Evolutionary conservation across 441 rosid genomes (phyloP), one percentile per base, ranked within the genome.

Genomic region (Daphne laureola): DNA sequence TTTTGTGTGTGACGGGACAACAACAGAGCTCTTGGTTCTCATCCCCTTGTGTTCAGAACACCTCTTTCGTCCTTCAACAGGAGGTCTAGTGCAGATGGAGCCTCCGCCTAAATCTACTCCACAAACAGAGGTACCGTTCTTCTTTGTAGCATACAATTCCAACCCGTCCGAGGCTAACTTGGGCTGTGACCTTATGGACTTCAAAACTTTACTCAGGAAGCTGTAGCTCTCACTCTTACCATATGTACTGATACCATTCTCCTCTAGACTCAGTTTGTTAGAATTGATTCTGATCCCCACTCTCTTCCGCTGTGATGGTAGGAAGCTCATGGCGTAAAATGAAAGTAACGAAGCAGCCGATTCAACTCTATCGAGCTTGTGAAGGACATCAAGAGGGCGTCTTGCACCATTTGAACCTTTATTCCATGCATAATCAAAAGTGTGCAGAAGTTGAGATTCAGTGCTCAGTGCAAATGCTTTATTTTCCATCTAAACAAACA

Each of bases 401-500:
- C 95, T 76, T 35, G 51, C 61, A 49, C 83, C 87, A 26, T 91
- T 88, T 23, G 81, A 55, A 1, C 89, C 91, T 75, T 79, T 88
- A 61, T 91, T 91, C 98, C 96, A 91, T 15, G 91, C 98, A 63
- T 88, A 88, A 55, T 91, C 95, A 64, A 88, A 88, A 27, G 74
- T 79, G 17, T 57, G 17, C 26, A 91, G 78, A 54, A 88, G 76
- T 67, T 46, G 58, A 16, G 76, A 66, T 72, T 88, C 95, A 47
- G 77, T 74, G 62, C 70, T 70, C 62, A 69, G 64, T 50, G 96
- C 95, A 46, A 53, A 75, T 47, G 60, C 81, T 69, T 86, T 88
- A 59, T 71, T 68, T 57, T 71, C 59, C 89, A 82, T 79, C 98
- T 88, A 66, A 27, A n/a, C 14, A 55, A 0, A 49, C 42, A 56